Evolutionary conservation across 2,329 filamentous ascomycete genomes (phyloP).

Genomic region (Juglanconis oblonga): DNA sequence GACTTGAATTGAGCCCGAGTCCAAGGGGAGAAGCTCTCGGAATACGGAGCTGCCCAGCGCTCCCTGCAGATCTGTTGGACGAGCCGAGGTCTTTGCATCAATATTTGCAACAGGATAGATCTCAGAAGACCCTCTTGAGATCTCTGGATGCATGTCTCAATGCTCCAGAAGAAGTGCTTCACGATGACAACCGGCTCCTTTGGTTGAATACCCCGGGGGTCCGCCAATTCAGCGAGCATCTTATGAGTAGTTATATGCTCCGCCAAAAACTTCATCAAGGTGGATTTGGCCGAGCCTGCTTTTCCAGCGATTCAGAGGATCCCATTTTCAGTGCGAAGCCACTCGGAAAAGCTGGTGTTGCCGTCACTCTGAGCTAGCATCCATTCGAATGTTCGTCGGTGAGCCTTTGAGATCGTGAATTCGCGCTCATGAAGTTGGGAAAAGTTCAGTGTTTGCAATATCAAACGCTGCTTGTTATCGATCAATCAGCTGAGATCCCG

Average conservation of each 20-base stretch:
- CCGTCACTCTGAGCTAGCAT: background rate
- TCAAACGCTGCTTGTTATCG: background rate
- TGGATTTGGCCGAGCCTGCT: slow-evolving; percentile 8
- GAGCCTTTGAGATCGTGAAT: slow-evolving; percentile 3
- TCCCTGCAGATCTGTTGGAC: background rate
- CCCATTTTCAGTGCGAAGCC: slow-evolving; percentile 4
- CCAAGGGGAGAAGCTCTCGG: slow-evolving; percentile 1
- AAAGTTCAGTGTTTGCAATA: background rate
- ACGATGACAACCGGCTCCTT: background rate
- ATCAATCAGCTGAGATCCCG: background rate
- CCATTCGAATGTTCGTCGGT: slow-evolving; percentile 7
- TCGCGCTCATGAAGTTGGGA: slow-evolving; percentile 4
- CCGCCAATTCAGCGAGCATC: background rate
- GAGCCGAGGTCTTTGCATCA: slow-evolving; percentile 2
- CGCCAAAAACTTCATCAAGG: slow-evolving; percentile 6
- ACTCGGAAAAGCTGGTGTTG: background rate
- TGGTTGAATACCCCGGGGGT: background rate
- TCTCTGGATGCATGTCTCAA: slow-evolving; percentile 10
- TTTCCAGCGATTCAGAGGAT: slow-evolving; percentile 9
- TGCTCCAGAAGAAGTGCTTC: slow-evolving; percentile 16
- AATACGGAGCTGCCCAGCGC: background rate
- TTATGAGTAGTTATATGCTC: background rate
- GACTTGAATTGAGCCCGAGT: background rate
- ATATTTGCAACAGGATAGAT: slow-evolving; percentile 8
- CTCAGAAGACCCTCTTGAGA: slow-evolving; percentile 14